Base-by-base conservation (phyloP, 2,329 filamentous ascomycete species). In the Ceratocystis huliohia region DNA sequence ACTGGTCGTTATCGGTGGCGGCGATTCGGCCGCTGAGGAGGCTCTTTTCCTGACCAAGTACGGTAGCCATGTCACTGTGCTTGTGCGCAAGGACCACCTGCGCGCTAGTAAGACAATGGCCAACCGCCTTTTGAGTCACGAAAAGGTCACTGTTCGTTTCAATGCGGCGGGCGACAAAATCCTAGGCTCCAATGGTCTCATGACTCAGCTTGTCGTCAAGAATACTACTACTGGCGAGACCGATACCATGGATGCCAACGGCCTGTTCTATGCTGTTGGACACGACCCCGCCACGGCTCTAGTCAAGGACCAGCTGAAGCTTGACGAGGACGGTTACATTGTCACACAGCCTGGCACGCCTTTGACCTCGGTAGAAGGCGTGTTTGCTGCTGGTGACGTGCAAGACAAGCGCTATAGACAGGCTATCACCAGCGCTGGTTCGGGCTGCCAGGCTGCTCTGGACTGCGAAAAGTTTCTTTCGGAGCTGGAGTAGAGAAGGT, bases 341-440 rank as follows among this genome's bases (percentile, higher is more conserved):
- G 76, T 91, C 72, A 99, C 94, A 66, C 84, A 88, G 76, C 88
- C 94, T 2, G 95, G 94, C 66, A 93, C 91, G 59, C 91, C 91
- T 68, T 82, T 88, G 73, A 99, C 94, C 61, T 96, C 85, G 76
- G 77, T 96, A 5, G 85, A 91, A 74, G 94, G 94, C 75, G 91
- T 99, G 22, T 99, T 96, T 74, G 94, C 94, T 46, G 94, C 93
- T 8, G 94, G 94, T 70, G 94, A 99, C 75, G 95, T 99, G 8
- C 94, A 99, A 80, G 95, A 99, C 76, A 99, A 97, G 87, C 86
- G 88, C 74, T 99, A 99, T 77, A 85, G 94, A 75, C 94, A 99
- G 80, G 94, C 94, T 61, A 95, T 99, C 71, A 99, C 94, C 70
- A 96, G 92, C 78, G 94, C 94, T 72, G 93, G 92, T 68, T 91